Base-by-base conservation (phyloP, 371 early-diverging fungal genomes). In the Encephalitozoon hellem region DNA sequence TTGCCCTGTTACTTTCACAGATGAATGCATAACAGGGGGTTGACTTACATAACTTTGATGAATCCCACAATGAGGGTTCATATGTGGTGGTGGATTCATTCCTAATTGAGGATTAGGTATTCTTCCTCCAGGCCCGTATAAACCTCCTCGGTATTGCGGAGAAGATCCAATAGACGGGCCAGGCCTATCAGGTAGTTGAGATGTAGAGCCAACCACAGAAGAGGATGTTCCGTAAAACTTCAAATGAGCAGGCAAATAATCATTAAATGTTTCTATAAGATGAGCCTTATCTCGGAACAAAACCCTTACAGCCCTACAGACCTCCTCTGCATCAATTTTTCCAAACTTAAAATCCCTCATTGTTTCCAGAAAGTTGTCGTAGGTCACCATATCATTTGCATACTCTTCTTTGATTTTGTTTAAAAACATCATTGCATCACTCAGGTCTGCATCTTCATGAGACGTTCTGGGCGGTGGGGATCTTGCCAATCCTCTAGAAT, bases 281-380 rank as follows among this genome's bases (percentile, higher is more conserved):
- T 87, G 74, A 18, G 94, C 91, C 74, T 95, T 92, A 30, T 92
- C 94, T 66, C 89, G 88, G 83, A 99, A 97, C 64, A 99, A 86
- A 9, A 87, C 87, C 15, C 94, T 93, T 0, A 97, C 95, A 28
- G 94, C 91, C 59, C 92, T 91, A 80, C 97, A 96, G 1, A 97
- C 99, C 15, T 93, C 95, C 1, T 94, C 93, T 0, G 98, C 96
- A 80, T 95, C 94, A 72, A 96, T 94, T 25, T 89, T 89, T 79
- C 95, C 92, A 76, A 93, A 90, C 85, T 97, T 97, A 81, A 95
- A 97, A 79, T 97, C 97, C 86, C 94, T 94, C 97, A 99, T 99
- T 34, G 95, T 94, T 81, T 96, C 95, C 79, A 97, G 76, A 83
- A 99, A 97, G 76, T 89, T 88, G 80, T 93, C 94, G 87, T 97